Conservation (phyloP, 2,329 filamentous ascomycete species). For the Phaeosphaeria sp. region DNA sequence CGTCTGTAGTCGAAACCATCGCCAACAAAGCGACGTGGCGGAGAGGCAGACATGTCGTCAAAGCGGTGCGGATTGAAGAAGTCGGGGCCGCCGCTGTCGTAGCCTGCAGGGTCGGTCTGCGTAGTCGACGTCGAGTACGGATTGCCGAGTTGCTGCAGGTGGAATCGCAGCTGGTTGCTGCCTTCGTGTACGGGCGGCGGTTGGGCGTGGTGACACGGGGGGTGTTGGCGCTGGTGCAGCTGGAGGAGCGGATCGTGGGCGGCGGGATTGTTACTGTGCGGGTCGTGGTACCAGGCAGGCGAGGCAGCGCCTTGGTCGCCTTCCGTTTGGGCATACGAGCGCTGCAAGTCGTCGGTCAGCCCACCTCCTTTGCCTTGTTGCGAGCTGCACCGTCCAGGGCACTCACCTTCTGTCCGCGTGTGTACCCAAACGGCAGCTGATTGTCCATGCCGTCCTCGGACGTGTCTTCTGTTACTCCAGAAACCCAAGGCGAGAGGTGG, state of each 20-base stretch:
- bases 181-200: background rate
- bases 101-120: background rate
- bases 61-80: background rate
- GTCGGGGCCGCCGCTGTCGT: background rate
- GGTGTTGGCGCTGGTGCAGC: conserved; percentile 3
- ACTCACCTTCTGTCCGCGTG: conserved; percentile 45
- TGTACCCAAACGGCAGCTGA: conserved; percentile 38
- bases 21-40: conserved; percentile 52
- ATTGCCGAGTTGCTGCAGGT: conserved; percentile 1
- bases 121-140: background rate
- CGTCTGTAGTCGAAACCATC: conserved; percentile 63
- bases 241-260: conserved; percentile 2
- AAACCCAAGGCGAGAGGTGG: background rate
- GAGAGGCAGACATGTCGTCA: conserved; percentile 35
- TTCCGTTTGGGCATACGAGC: conserved; percentile 45
- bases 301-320: conserved; percentile 30
- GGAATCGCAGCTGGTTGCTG: background rate
- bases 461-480: background rate
- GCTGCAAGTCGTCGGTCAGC: conserved; percentile 32
- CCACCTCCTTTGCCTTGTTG: conserved; percentile 4
- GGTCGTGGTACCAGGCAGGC: conserved; percentile 28
- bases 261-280: background rate
- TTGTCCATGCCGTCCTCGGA: conserved; percentile 33
- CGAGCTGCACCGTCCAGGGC: conserved; percentile 7
- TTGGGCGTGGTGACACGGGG: conserved; percentile 5